Percentiles rank a stretch among this genome's conserved stretches.
phyloP scores from a whole-genome alignment of 495 filamentous ascomycete genomes.

The Daldinia decipiens region DNA sequence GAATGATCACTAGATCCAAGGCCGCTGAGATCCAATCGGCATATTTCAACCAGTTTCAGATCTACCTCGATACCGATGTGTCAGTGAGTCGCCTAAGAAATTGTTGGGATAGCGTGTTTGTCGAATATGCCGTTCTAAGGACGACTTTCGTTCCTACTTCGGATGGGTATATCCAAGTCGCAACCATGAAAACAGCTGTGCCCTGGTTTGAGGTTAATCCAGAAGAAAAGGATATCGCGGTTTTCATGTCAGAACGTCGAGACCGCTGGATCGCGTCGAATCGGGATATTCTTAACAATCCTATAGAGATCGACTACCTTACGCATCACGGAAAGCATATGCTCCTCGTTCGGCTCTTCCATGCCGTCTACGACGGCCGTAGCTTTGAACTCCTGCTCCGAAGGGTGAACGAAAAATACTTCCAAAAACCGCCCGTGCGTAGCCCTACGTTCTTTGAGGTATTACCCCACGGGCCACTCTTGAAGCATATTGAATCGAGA shows the following conservation, averaged over 20 bases:
- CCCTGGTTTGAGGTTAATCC: conserved; percentile 58
- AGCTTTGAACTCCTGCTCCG: conserved; percentile 75
- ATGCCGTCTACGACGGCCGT: conserved; percentile 88
- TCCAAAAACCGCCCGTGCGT: conserved; percentile 26
- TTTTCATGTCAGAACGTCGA: conserved; percentile 42
- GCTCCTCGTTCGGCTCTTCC: conserved; percentile 76
- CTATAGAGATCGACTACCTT: conserved; percentile 50
- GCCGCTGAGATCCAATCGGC: conserved; percentile 58
- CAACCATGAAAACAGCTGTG: conserved; percentile 57
- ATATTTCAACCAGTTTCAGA: conserved; percentile 77
- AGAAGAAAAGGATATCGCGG: conserved; percentile 44
- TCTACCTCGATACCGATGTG: conserved; percentile 58
- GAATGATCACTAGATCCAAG: conserved; percentile 77
- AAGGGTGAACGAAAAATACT: conserved; percentile 62
- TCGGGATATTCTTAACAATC: conserved; percentile 51
- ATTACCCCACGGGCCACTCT: conserved; percentile 66
- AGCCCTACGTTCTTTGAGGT: conserved; percentile 63
- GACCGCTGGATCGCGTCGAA: conserved; percentile 57
- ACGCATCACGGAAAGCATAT: conserved; percentile 44
- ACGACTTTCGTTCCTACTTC: conserved; percentile 71
- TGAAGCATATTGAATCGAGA: conserved; percentile 63
- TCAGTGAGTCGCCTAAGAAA: conserved; percentile 55
- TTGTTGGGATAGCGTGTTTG: conserved; percentile 63
- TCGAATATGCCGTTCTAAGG: conserved; percentile 67
- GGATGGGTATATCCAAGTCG: conserved; percentile 78